These are phyloP conservation scores for Postia placenta DNA, from an alignment of 768 basidiomycete genomes.

Conservation along the genomic window DNA sequence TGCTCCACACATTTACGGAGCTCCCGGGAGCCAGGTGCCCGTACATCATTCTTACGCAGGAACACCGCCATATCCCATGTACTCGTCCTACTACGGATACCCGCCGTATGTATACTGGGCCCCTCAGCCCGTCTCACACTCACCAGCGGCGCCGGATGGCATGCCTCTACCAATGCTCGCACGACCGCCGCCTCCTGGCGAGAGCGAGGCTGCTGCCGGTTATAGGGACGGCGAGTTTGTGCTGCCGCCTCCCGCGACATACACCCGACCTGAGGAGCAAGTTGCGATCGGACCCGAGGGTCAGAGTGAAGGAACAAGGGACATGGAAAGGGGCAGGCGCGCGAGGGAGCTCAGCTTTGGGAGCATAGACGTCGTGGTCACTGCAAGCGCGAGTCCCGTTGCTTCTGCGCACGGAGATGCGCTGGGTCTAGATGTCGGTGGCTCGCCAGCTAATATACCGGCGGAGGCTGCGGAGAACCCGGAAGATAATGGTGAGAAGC, in stretches of 20 bases:
- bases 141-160: conserved; percentile 4
- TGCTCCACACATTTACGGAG: conserved; percentile 11
- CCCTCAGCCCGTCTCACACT: conserved; percentile 1
- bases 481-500: conserved; percentile 21
- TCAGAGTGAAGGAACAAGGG: not conserved
- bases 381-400: conserved; percentile 9
- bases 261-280: conserved; percentile 9
- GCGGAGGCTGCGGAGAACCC: not conserved
- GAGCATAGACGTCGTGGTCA: conserved; percentile 33
- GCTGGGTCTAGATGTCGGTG: conserved; percentile 9
- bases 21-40: conserved; percentile 10
- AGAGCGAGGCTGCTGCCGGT: conserved; percentile 29
- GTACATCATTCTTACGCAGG: conserved; percentile 18
- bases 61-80: conserved; percentile 30
- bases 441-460: not conserved
- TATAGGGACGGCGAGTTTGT: conserved; percentile 25
- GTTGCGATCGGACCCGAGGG: not conserved
- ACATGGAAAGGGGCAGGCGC: conserved; percentile 12
- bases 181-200: conserved; percentile 27
- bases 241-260: conserved; percentile 13
- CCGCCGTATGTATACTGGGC: conserved; percentile 35
- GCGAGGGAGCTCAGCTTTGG: conserved; percentile 43
- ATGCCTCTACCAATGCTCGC: conserved; percentile 26
- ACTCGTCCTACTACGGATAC: conserved; percentile 28
- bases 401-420: not conserved